A percentile compares a stretch with the other conserved stretches of the same genome.
Evolutionary conservation across 2,329 filamentous ascomycete species (phyloP).

Genomic region (Acrocalymma vagum): DNA sequence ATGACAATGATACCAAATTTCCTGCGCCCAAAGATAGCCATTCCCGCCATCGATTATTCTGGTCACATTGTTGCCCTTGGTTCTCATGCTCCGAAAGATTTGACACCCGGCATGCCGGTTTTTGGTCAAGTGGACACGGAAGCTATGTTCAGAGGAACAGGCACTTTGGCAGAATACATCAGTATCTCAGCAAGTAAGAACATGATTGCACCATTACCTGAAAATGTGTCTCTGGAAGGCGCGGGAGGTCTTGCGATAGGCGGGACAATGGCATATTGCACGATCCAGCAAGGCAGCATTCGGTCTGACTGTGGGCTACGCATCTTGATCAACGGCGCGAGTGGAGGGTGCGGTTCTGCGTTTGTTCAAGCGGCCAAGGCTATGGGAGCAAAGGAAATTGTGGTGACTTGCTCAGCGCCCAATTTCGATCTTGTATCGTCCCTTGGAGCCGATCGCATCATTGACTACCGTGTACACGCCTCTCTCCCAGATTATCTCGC

Average conservation of each 20-base stretch:
- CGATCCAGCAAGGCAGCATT: conserved; percentile 41
- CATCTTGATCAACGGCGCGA: conserved; percentile 60
- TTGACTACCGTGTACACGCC: conserved; percentile 33
- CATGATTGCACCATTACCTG: conserved; percentile 39
- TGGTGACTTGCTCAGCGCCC: conserved; percentile 55
- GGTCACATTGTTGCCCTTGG: conserved; percentile 41
- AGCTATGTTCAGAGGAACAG: conserved; percentile 43
- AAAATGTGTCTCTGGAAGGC: conserved; percentile 38
- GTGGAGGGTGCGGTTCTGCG: conserved; percentile 59
- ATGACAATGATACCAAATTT: conserved; percentile 50
- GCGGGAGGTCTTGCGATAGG: conserved; percentile 47
- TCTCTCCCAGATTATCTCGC: conserved; percentile 48
- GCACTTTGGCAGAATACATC: conserved; percentile 52
- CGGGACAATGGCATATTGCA: conserved; percentile 48
- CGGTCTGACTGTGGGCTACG: conserved; percentile 44
- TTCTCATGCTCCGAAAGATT: conserved; percentile 14
- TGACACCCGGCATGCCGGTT: conserved; percentile 43
- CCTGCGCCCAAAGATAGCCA: conserved; percentile 41
- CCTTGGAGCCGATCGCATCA: conserved; percentile 49
- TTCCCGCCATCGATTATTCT: conserved; percentile 51
- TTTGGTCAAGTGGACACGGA: conserved; percentile 46
- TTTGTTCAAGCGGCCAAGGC: conserved; percentile 54
- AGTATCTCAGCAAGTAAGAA: conserved; percentile 44
- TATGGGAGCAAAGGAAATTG: conserved; percentile 48
- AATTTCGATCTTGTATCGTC: conserved; percentile 54